Conservation (phyloP, 2,329 filamentous ascomycete genomes). For the Sporothrix variecibatus region DNA sequence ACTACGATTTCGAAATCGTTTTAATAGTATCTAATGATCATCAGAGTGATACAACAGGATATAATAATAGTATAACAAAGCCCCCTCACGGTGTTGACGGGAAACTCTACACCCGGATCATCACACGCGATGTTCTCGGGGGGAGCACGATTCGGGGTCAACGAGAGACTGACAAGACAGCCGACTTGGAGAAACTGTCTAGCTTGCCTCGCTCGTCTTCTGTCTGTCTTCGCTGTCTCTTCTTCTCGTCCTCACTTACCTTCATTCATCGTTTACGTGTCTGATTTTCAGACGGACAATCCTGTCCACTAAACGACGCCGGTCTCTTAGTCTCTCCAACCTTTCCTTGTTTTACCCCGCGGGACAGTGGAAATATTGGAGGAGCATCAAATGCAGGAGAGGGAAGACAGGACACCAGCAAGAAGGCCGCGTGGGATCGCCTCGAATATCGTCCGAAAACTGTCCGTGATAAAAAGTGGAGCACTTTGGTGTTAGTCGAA, state of each 20-base stretch:
- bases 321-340: not conserved
- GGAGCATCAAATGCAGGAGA: not conserved
- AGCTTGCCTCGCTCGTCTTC: not conserved
- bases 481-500: not conserved
- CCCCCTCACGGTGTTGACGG: not conserved
- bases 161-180: too few relatives aligned
- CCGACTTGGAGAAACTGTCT: not conserved
- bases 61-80: not conserved
- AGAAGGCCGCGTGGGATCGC: not conserved
- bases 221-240: not conserved
- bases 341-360: constrained; percentile 2
- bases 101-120: not conserved
- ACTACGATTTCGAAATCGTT: not conserved
- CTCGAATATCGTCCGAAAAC: constrained; percentile 1
- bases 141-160: too few relatives aligned
- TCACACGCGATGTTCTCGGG: not conserved
- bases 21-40: not conserved
- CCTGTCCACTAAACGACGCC: not conserved
- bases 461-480: not conserved
- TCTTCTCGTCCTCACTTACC: not conserved
- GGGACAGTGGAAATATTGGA: not conserved
- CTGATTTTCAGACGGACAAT: not conserved
- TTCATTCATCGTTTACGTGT: not conserved
- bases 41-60: not conserved
- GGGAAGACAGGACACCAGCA: not conserved